Evolutionary conservation across 2,329 filamentous ascomycete species (phyloP).

Genomic region (Claviceps lovelessii): DNA sequence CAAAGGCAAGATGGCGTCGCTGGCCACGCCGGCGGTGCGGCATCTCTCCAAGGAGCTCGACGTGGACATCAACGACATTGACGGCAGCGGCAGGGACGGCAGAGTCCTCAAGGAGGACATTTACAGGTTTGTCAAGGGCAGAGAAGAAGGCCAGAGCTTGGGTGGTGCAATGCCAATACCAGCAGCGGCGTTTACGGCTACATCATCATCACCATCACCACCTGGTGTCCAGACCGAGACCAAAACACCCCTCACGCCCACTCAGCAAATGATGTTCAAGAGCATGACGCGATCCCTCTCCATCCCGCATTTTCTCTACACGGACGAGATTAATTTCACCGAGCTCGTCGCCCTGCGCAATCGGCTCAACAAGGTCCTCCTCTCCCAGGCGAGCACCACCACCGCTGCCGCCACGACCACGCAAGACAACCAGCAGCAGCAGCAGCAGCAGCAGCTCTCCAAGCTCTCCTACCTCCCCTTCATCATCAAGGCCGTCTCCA

Average conservation of each 20-base stretch:
- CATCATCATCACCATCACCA: constrained; percentile 1
- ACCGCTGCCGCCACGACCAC: constrained; percentile 7
- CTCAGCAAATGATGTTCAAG: constrained; percentile 93
- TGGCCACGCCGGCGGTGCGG: constrained; percentile 86
- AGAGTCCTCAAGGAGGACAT: constrained; percentile 89
- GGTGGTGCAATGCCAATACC: constrained; percentile 10
- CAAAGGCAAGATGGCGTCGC: constrained; percentile 51
- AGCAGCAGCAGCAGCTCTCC: constrained; percentile 21
- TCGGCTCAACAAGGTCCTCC: constrained; percentile 56
- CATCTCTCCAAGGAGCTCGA: constrained; percentile 70
- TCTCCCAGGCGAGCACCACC: constrained; percentile 17
- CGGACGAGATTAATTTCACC: constrained; percentile 76
- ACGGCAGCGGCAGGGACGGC: constrained; percentile 80
- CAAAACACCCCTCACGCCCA: constrained; percentile 53
- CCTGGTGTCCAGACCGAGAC: constrained; percentile 49
- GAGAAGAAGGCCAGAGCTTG: constrained; percentile 23
- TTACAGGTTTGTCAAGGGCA: constrained; percentile 48
- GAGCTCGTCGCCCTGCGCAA: constrained; percentile 57
- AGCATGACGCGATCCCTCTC: constrained; percentile 81
- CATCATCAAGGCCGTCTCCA: constrained; percentile 86
- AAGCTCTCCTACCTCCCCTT: constrained; percentile 88
- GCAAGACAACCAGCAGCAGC: constrained; percentile 25
- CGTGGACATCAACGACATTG: constrained; percentile 62
- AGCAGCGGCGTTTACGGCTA: background rate
- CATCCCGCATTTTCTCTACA: constrained; percentile 93